These are phyloP conservation scores for Yamadazyma tumulicola DNA, from an alignment of 805 yeast species.

Conservation along the genomic window DNA sequence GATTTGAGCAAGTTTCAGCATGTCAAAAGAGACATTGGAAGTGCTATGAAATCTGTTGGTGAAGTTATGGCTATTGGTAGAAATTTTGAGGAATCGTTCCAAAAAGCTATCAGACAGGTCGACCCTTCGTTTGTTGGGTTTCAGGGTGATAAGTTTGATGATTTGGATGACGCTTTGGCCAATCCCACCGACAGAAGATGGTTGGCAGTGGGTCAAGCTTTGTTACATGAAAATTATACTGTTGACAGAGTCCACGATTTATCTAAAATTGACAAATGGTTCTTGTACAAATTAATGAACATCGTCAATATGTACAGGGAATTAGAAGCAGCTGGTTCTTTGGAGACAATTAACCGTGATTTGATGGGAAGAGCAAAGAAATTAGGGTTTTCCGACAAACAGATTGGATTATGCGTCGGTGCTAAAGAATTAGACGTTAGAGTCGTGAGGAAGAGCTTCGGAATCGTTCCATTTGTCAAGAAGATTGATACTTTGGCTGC, in stretches of 20 bases:
- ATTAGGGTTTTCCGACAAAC: conserved; percentile 93
- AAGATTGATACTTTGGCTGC: conserved; percentile 97
- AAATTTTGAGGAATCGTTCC: conserved; percentile 96
- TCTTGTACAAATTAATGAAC: conserved; percentile 87
- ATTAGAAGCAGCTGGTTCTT: conserved; percentile 56
- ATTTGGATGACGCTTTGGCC: conserved; percentile 71
- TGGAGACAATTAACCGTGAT: conserved; percentile 62
- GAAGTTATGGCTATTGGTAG: conserved; percentile 98
- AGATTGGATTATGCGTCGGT: conserved; percentile 75
- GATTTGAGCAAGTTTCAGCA: conserved; percentile 94
- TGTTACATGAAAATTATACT: conserved; percentile 83
- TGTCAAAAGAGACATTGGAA: conserved; percentile 89
- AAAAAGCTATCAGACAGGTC: conserved; percentile 94
- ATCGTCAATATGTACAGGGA: conserved; percentile 86
- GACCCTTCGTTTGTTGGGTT: conserved; percentile 89
- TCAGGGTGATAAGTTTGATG: conserved; percentile 79
- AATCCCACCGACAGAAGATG: conserved; percentile 95
- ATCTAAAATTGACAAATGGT: conserved; percentile 95
- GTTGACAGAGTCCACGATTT: conserved; percentile 89
- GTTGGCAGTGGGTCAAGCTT: conserved; percentile 97
- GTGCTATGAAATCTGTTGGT: conserved; percentile 98
- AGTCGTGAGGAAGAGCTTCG: conserved; percentile 71
- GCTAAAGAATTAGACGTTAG: conserved; percentile 79
- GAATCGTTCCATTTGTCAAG: conserved; percentile 89
- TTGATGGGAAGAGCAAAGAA: conserved; percentile 78